Percentiles rank a stretch among this genome's conserved stretches.
phyloP scores from a whole-genome alignment of 2,329 filamentous ascomycete species.

The Alternaria arbusti region DNA sequence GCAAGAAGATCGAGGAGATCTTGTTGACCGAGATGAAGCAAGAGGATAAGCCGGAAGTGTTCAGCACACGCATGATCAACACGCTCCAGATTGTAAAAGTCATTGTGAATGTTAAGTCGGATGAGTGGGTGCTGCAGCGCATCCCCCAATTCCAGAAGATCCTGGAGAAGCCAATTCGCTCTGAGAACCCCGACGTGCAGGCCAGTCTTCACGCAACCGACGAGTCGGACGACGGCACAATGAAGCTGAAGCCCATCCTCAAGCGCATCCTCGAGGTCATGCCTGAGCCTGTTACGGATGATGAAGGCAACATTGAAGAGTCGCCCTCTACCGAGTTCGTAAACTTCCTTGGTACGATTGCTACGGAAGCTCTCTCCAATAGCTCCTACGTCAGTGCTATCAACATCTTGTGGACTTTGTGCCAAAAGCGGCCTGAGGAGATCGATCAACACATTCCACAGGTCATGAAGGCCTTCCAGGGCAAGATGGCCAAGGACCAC shows the following conservation, averaged over 20 bases:
- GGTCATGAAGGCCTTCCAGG: constrained; percentile 91
- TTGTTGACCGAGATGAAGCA: constrained; percentile 71
- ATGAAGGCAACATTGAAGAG: constrained; percentile 79
- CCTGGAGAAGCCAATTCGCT: constrained; percentile 85
- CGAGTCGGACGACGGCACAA: constrained; percentile 68
- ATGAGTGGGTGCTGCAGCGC: constrained; percentile 88
- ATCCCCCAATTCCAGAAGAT: constrained; percentile 82
- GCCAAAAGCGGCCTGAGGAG: constrained; percentile 80
- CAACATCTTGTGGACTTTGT: constrained; percentile 91
- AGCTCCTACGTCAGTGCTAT: constrained; percentile 85
- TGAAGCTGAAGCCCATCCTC: constrained; percentile 72
- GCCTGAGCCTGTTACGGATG: constrained; percentile 81
- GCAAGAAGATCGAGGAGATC: constrained; percentile 86
- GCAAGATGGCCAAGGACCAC: constrained; percentile 91
- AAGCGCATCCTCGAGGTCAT: constrained; percentile 87
- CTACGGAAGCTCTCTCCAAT: constrained; percentile 83
- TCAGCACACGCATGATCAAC: constrained; percentile 88
- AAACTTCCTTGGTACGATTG: constrained; percentile 80
- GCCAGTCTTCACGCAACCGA: constrained; percentile 84
- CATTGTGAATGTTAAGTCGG: constrained; percentile 82
- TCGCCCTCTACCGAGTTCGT: constrained; percentile 85
- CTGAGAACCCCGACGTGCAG: constrained; percentile 89
- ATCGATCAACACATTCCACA: constrained; percentile 88
- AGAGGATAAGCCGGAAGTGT: constrained; percentile 67
- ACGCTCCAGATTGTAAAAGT: constrained; percentile 91